Conservation (phyloP, 2,329 filamentous ascomycete species). For the Tolypocladium ophioglossoides region DNA sequence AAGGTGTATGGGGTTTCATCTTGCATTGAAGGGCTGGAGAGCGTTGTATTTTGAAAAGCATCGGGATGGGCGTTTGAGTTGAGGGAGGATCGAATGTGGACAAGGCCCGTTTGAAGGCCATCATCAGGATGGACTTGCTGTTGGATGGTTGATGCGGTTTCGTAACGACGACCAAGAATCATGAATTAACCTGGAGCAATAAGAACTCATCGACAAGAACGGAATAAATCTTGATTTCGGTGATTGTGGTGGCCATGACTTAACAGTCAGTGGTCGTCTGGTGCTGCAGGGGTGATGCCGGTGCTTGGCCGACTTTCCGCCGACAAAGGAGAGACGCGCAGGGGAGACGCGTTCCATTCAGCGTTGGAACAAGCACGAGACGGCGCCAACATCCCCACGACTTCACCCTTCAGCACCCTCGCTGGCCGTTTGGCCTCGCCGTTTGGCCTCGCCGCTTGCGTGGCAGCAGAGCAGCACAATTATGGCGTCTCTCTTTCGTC, state of each 20-base stretch:
- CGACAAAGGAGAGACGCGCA: not conserved
- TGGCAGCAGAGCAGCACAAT: conserved; percentile 7
- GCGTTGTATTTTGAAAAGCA: conserved; percentile 14
- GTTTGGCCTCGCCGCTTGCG: not conserved
- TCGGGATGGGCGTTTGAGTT: not conserved
- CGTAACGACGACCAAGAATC: not conserved
- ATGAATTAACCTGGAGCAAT: not conserved
- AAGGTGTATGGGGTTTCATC: conserved; percentile 4
- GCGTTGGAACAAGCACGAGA: not conserved
- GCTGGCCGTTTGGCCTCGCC: not conserved
- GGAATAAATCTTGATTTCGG: not conserved
- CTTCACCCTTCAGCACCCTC: not conserved
- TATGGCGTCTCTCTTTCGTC: conserved; percentile 34
- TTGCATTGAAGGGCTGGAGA: not conserved
- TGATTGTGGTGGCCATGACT: not conserved
- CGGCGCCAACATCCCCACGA: not conserved
- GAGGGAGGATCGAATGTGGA: not conserved
- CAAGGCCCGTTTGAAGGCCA: not conserved
- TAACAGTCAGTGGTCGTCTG: not conserved
- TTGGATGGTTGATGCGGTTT: not conserved
- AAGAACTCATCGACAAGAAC: not conserved
- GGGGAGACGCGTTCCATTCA: not conserved
- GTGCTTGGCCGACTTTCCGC: not conserved
- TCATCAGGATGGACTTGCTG: not conserved
- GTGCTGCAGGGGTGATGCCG: not conserved